A percentile compares a stretch with the other conserved stretches of the same genome.
Evolutionary conservation across 495 filamentous ascomycete species (phyloP).

Genomic region (Annulohypoxylon bovei): DNA sequence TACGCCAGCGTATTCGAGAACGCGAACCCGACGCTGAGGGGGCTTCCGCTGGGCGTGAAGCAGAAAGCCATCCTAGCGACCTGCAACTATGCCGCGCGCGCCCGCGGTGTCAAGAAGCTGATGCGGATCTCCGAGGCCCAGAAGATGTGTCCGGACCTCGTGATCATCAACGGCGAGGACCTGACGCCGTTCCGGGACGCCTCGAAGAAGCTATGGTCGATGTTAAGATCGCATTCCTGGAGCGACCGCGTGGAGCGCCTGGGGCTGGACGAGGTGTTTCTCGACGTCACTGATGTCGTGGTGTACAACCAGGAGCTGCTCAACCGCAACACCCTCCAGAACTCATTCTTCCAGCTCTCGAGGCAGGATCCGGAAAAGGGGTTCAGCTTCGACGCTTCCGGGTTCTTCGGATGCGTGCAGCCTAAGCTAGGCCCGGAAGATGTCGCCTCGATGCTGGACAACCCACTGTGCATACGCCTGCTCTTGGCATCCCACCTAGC

Average conservation of each 20-base stretch:
- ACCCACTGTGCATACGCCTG: conserved; percentile 62
- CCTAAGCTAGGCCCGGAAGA: conserved; percentile 11
- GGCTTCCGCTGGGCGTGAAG: conserved; percentile 70
- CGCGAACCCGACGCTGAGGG: conserved; percentile 76
- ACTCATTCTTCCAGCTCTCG: conserved; percentile 85
- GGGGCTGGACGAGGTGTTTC: conserved; percentile 83
- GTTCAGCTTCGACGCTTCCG: conserved; percentile 78
- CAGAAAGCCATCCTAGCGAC: conserved; percentile 92
- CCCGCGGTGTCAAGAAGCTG: conserved; percentile 80
- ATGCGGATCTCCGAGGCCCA: conserved; percentile 84
- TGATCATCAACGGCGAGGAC: conserved; percentile 88
- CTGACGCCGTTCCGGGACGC: conserved; percentile 84
- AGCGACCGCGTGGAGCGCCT: conserved; percentile 77
- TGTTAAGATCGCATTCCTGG: conserved; percentile 77
- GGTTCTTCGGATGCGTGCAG: conserved; percentile 52
- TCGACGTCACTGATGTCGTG: conserved; percentile 86
- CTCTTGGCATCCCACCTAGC: conserved; percentile 80
- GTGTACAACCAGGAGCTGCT: conserved; percentile 78
- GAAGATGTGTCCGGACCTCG: conserved; percentile 81
- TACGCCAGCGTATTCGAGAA: conserved; percentile 91
- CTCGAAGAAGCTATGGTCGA: conserved; percentile 79
- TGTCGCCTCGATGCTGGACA: conserved; percentile 15
- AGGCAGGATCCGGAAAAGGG: conserved; percentile 78
- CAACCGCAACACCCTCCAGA: conserved; percentile 68
- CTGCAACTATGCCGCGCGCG: conserved; percentile 90